These are phyloP conservation scores for Colletotrichum shisoi DNA, from an alignment of 2,329 filamentous ascomycete genomes.

Conservation along the genomic window DNA sequence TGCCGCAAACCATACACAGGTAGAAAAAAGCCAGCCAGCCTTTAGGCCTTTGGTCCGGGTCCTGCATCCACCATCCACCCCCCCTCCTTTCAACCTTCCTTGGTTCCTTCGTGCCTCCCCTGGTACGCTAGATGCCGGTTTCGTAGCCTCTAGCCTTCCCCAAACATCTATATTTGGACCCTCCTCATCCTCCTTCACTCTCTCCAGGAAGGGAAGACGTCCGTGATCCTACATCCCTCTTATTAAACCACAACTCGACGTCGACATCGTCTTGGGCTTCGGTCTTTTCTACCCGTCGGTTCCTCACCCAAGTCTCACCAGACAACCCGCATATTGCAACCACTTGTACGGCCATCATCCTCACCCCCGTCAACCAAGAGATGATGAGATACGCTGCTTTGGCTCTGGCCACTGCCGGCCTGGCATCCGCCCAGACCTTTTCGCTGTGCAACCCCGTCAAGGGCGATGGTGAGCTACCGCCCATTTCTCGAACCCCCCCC, in stretches of 20 bases:
- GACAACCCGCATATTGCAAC: not conserved
- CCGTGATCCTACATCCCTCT: not conserved
- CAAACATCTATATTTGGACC: conserved; percentile 29
- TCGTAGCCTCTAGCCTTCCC: conserved; percentile 7
- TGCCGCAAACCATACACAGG: not conserved
- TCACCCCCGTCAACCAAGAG: not conserved
- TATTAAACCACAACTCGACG: not conserved
- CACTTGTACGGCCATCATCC: not conserved
- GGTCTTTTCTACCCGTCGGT: not conserved
- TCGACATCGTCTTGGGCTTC: not conserved
- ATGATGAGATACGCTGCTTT: conserved; percentile 33
- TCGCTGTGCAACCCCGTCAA: conserved; percentile 39
- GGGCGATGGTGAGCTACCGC: conserved; percentile 32
- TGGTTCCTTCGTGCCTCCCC: not conserved
- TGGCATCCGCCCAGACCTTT: conserved; percentile 38
- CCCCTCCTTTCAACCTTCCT: conserved; percentile 6
- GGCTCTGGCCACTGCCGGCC: conserved; percentile 30
- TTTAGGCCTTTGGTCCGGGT: not conserved
- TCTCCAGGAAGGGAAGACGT: not conserved
- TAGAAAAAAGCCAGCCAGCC: not conserved
- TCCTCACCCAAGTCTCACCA: not conserved
- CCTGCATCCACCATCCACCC: not conserved
- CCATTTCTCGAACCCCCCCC: not conserved
- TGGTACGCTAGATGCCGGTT: not conserved
- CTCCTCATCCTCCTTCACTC: not conserved